These are phyloP conservation scores for Neurospora sublineolata DNA, from an alignment of 495 filamentous ascomycete species.

Conservation along the genomic window DNA sequence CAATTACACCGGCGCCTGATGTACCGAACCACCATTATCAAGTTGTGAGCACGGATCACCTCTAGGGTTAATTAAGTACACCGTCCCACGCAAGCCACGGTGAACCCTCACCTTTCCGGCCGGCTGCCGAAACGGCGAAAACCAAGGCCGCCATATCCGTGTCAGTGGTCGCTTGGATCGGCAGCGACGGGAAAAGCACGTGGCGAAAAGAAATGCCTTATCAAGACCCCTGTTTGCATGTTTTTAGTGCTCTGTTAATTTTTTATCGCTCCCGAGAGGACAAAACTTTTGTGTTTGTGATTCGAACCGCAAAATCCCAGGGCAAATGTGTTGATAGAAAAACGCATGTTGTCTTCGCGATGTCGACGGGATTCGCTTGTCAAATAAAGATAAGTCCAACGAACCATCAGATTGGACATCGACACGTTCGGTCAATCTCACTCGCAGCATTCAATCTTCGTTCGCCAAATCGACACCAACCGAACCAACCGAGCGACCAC, in stretches of 20 bases:
- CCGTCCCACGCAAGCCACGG: background rate
- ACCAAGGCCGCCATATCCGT: background rate
- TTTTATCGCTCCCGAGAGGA: too few relatives aligned
- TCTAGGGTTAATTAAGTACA: background rate
- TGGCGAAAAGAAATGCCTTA: background rate
- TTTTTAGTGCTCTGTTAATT: too few relatives aligned
- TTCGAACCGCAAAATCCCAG: too few relatives aligned
- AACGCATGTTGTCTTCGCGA: too few relatives aligned
- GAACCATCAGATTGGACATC: too few relatives aligned
- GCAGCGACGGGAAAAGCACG: background rate
- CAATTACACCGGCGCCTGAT: background rate
- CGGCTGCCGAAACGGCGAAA: background rate
- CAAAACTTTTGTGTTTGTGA: too few relatives aligned
- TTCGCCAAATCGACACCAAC: background rate
- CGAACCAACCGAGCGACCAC: background rate
- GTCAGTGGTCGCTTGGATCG: background rate
- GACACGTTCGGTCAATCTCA: too few relatives aligned
- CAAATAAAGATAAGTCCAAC: too few relatives aligned
- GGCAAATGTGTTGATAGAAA: too few relatives aligned
- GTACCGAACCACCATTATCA: background rate
- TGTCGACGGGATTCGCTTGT: too few relatives aligned
- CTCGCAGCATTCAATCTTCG: too few relatives aligned
- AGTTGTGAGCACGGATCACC: background rate
- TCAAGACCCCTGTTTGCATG: background rate
- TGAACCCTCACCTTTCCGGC: background rate